A percentile compares a stretch with the other conserved stretches of the same genome.
These are phyloP conservation scores for Rhizopogon roseolus DNA, from an alignment of 768 basidiomycete species.

Conservation along the genomic window DNA sequence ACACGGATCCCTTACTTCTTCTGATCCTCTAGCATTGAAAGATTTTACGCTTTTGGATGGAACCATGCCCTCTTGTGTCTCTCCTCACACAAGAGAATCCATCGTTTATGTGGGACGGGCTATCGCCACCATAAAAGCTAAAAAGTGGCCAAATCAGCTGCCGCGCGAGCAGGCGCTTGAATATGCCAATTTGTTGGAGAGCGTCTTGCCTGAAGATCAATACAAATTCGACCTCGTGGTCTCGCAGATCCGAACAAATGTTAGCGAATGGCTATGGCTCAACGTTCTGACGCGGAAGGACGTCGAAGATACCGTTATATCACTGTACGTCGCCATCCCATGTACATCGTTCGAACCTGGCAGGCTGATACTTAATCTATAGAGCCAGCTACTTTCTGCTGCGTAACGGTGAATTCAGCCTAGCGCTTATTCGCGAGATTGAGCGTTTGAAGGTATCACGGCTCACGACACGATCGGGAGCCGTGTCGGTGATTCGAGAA, in stretches of 20 bases:
- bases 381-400: slow-evolving; percentile 88
- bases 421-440: slow-evolving; percentile 82
- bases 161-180: slow-evolving; percentile 61
- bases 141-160: slow-evolving; percentile 74
- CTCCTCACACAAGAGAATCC: slow-evolving; percentile 67
- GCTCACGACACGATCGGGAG: slow-evolving; percentile 59
- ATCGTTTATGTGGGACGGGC: slow-evolving; percentile 87
- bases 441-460: slow-evolving; percentile 80
- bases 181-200: slow-evolving; percentile 61
- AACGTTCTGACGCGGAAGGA: slow-evolving; percentile 83
- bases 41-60: slow-evolving; percentile 56
- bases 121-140: slow-evolving; percentile 76
- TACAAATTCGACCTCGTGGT: slow-evolving; percentile 75
- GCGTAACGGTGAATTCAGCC: slow-evolving; percentile 82
- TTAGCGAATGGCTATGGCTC: slow-evolving; percentile 93
- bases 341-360: slow-evolving; percentile 5
- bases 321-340: slow-evolving; percentile 52
- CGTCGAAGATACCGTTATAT: slow-evolving; percentile 80
- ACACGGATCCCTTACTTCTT: slow-evolving; percentile 59
- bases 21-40: slow-evolving; percentile 65
- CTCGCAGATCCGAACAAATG: slow-evolving; percentile 66
- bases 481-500: slow-evolving; percentile 77
- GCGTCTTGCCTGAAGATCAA: slow-evolving; percentile 69
- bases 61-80: slow-evolving; percentile 72
- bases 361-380: slow-evolving; percentile 1